phyloP scores from a whole-genome alignment of 805 yeast genomes.

The Lipomyces yamanashiensis region DNA sequence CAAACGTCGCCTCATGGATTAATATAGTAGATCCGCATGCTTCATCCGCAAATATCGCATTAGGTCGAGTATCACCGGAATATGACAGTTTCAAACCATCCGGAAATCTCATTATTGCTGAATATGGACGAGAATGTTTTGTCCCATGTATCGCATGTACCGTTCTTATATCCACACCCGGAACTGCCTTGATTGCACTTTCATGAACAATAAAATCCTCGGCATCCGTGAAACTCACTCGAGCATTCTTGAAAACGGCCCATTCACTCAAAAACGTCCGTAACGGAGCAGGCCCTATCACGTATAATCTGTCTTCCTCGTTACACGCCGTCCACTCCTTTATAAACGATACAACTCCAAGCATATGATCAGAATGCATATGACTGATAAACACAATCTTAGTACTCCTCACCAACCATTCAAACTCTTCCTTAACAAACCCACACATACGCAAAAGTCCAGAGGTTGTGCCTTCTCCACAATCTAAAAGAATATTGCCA shows the following conservation, averaged over 20 bases:
- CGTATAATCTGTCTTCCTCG: conserved; percentile 50
- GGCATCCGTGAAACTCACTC: conserved; percentile 9
- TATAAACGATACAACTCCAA: conserved; percentile 75
- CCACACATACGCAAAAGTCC: conserved; percentile 66
- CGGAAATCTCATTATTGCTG: background rate
- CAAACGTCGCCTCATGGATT: conserved; percentile 92
- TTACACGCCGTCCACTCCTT: conserved; percentile 49
- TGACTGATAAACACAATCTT: conserved; percentile 76
- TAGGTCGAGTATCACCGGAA: conserved; percentile 96
- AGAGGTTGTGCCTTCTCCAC: conserved; percentile 91
- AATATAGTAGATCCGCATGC: conserved; percentile 73
- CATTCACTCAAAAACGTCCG: conserved; percentile 10
- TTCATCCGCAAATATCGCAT: conserved; percentile 57
- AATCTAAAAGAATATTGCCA: conserved; percentile 65
- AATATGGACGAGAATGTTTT: conserved; percentile 2
- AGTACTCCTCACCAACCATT: conserved; percentile 60
- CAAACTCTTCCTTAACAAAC: conserved; percentile 46
- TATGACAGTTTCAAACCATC: conserved; percentile 70
- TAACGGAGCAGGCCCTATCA: conserved; percentile 63
- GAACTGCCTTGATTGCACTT: background rate
- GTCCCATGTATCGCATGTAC: conserved; percentile 5
- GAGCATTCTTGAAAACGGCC: background rate
- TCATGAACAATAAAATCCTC: background rate
- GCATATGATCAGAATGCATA: conserved; percentile 95
- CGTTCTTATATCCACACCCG: background rate